These are phyloP conservation scores for Cajanus cajan DNA, from an alignment of 306 rosid species.

Conservation along the genomic window DNA sequence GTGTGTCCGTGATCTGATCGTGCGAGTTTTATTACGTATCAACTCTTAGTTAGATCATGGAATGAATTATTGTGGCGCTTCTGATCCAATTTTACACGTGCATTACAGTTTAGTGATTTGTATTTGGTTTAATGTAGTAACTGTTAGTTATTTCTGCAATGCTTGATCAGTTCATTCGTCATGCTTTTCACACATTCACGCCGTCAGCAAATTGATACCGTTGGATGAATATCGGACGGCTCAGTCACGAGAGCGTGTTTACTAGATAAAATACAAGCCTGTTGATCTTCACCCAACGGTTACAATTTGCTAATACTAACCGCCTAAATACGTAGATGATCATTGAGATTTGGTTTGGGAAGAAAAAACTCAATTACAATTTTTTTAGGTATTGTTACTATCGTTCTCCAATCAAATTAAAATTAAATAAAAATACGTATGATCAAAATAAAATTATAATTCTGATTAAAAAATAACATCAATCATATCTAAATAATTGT, in stretches of 20 bases:
- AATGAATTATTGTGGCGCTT: background rate
- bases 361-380: too few species aligned
- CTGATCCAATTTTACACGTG: background rate
- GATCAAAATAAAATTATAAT: too few species aligned
- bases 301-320: background rate
- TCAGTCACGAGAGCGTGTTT: too few species aligned
- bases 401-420: too few species aligned
- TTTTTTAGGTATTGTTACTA: too few species aligned
- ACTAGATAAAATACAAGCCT: background rate
- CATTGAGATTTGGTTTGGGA: background rate
- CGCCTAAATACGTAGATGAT: background rate
- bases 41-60: conserved; percentile 2
- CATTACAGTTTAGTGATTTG: background rate
- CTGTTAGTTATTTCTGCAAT: background rate
- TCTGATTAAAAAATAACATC: too few species aligned
- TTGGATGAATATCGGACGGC: background rate
- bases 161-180: background rate
- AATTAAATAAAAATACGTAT: too few species aligned
- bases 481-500: too few species aligned
- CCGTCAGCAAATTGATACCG: background rate
- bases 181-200: background rate
- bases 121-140: background rate
- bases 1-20: background rate
- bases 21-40: background rate
- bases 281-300: background rate